These are phyloP conservation scores for Sporothrix luriei DNA, from an alignment of 2,329 filamentous ascomycete genomes.

Conservation along the genomic window DNA sequence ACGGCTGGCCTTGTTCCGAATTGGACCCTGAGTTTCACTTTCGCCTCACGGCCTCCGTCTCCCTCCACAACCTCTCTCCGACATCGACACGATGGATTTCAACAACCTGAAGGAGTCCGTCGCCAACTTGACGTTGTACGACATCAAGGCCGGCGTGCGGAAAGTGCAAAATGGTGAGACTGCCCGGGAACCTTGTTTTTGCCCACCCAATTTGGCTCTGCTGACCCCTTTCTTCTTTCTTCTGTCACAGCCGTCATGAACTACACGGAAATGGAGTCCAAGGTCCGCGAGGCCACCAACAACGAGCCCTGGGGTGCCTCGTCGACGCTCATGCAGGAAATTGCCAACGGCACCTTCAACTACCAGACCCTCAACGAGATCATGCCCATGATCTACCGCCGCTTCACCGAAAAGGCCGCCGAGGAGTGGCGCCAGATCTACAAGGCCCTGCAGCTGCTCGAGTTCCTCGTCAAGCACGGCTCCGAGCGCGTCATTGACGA, in stretches of 20 bases:
- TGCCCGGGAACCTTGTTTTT: neutral
- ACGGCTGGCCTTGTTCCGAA: neutral
- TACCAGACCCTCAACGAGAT: conserved; percentile 98
- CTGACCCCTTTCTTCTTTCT: conserved; percentile 27
- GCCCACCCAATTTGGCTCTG: neutral
- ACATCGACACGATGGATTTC: conserved; percentile 69
- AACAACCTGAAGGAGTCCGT: conserved; percentile 83
- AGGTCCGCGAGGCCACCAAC: conserved; percentile 97
- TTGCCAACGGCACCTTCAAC: conserved; percentile 95
- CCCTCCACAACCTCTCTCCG: neutral
- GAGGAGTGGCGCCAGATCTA: conserved; percentile 99
- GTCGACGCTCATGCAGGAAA: conserved; percentile 90
- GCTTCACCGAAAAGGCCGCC: conserved; percentile 96
- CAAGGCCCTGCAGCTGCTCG: conserved; percentile 93
- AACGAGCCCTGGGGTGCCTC: conserved; percentile 96
- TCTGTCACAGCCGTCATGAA: conserved; percentile 85
- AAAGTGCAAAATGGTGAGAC: conserved; percentile 93
- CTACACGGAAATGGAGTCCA: conserved; percentile 68
- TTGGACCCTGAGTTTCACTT: neutral
- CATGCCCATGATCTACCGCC: conserved; percentile 99
- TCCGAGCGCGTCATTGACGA: conserved; percentile 98
- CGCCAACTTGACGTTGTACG: conserved; percentile 89
- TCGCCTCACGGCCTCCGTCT: neutral
- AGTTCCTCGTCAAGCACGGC: conserved; percentile 94
- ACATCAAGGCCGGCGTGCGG: conserved; percentile 89